phyloP scores from a whole-genome alignment of 192 early-diverging fungal genomes.

The Allomyces arbusculus region DNA sequence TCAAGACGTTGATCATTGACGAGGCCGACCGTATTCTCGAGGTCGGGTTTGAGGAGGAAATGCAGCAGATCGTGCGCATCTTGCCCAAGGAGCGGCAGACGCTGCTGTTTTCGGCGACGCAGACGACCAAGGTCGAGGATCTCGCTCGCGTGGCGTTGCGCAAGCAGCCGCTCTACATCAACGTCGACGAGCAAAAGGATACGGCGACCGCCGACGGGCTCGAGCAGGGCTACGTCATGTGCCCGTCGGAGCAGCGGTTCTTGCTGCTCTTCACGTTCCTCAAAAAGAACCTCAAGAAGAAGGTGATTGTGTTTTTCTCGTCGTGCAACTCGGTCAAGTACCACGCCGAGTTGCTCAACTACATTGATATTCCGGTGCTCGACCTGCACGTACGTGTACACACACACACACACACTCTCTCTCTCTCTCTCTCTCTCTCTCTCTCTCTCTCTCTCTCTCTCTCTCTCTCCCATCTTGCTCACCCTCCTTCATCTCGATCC shows the following conservation, averaged over 20 bases:
- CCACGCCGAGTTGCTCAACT: conserved; percentile 92
- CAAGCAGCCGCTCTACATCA: conserved; percentile 93
- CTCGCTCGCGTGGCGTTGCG: conserved; percentile 94
- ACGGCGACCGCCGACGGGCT: conserved; percentile 85
- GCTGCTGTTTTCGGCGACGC: conserved; percentile 97
- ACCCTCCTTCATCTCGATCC: background rate
- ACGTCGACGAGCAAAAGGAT: conserved; percentile 93
- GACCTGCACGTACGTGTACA: conserved; percentile 86
- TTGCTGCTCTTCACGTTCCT: conserved; percentile 96
- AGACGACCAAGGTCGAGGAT: conserved; percentile 96
- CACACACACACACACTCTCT: too few relatives aligned
- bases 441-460: background rate
- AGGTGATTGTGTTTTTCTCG: conserved; percentile 96
- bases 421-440: background rate
- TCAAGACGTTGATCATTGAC: conserved; percentile 83
- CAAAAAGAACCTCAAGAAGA: conserved; percentile 89
- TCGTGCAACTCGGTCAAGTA: conserved; percentile 96
- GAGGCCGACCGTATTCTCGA: conserved; percentile 98
- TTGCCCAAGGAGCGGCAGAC: conserved; percentile 86
- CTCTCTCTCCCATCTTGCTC: background rate
- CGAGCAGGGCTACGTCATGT: conserved; percentile 95
- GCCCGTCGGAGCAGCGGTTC: conserved; percentile 80
- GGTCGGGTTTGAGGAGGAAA: conserved; percentile 96
- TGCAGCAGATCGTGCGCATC: conserved; percentile 90
- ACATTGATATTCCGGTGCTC: conserved; percentile 95